Evolutionary conservation across 176 grass and related monocot species (phyloP), one percentile per base, ranked within the genome.

Genomic region (Triticum aestivum): DNA sequence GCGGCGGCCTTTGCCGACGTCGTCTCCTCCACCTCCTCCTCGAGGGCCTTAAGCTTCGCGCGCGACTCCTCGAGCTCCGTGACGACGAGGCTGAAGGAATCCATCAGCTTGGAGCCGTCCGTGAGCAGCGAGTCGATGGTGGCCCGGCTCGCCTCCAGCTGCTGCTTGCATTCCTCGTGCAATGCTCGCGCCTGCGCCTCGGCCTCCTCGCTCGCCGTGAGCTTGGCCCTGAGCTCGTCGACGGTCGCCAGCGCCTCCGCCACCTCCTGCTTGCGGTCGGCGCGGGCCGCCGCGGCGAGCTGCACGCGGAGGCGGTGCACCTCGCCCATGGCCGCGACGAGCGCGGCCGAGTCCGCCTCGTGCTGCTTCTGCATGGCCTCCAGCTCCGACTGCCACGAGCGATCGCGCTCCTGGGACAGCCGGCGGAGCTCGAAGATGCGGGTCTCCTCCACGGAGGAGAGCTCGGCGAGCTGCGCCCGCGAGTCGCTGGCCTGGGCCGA

Each of bases 291-390:
- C 17, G 91, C 91, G 8, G 88, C 91, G 7, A 95, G 87, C 89
- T 95, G 72, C 38, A 92, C 83, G 32, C 91, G 93, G 52, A 93
- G 90, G 23, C 92, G 91, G 64, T 94, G 91, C 39, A 94, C 85
- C 83, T 94, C 97, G 41, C 79, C 91, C 93, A 94, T 92, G 61
- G 96, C 79, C 9, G 91, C 81, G 13, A 91, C 84, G 75, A 98
- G 73, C 77, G 93, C 91, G 17, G 91, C 78, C n/a, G 89, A 94
- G 75, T 99, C 97, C 7, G 91, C 87, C 4, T 89, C 83, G 85
- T 99, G 97, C 78, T 99, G 97, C 65, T 94, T 93, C 89, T 99
- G 94, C 86, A 99, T 81, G 18, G 94, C 94, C 86, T 97, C 94
- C 9, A 99, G 87, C 90, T 97, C 97, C 71, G 92, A 94, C 34